Base-by-base conservation (phyloP, 257 asterid genomes). In the Plectranthus barbatus region DNA sequence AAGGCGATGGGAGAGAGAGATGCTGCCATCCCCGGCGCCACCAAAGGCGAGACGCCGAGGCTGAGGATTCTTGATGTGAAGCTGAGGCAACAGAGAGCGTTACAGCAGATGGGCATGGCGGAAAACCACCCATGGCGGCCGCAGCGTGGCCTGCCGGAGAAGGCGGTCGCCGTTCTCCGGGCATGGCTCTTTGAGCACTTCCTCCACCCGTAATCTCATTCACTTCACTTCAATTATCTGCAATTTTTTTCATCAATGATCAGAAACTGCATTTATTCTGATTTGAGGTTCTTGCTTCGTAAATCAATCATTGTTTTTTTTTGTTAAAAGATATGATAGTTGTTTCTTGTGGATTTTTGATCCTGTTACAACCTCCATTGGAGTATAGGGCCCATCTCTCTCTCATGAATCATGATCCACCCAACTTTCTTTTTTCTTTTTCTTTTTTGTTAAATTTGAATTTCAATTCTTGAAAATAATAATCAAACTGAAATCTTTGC, bases 181-280 rank as follows among this genome's bases (percentile, higher is more conserved):
- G 95, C 96, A 7, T 91, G 98, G 98, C 95, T 91, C 37, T 91
- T 91, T 67, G 98, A 91, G 47, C 98, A 91, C 86, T 91, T 91
- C 67, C 86, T 91, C 7, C 94, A 91, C 76, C 98, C 98, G 97
- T 90, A 81, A 71, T 8, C n/a, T 15, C 10, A 15, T 34, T 36
- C 5, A 1, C 36, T 4, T 31, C 7, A 31, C 6, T 31, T 4
- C 5, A 31, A 4, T 31, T 23, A 23, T 26, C 31, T 26, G 2
- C 31, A 31, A 1, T 31, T 31, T 1, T 1, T 31, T 4, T 31
- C 36, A 3, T 4, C 6, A 6, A 31, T 31, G 2, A 36, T 39
- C 14, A 39, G n/a, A 9, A 11, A 39, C 10, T 39, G 4, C 3
- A 36, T 36, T 39, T 23, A 48, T 26, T 56, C 6, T 57, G 54